Base-by-base conservation (phyloP, 495 filamentous ascomycete genomes). In the Hyphodiscus hymeniophilus region DNA sequence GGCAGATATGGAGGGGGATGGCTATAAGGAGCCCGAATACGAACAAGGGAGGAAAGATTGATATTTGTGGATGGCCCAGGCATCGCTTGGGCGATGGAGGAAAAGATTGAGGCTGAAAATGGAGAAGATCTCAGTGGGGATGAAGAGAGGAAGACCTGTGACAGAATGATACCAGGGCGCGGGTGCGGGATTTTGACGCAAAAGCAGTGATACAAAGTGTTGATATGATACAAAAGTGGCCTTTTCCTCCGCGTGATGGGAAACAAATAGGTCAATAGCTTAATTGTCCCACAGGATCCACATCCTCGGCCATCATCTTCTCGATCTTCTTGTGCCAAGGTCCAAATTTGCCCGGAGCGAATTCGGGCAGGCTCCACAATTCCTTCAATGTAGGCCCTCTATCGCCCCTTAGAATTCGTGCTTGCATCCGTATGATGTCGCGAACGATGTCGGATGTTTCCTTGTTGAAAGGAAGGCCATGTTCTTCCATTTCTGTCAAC, bases 401-500 rank as follows among this genome's bases (percentile, higher is more conserved):
- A 2, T 47, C 46, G 15, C 55, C 55, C 4, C 26, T 15, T 3
- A 12, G 5, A 26, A 52, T 45, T 7, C 23, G 31, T n/a, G 3
- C 21, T 15, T 52, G 51, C 1, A 41, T 26, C 18, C 20, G 48
- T 7, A 50, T 16, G 17, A 69, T 65, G 10, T 52, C 51, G 3
- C 56, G 11, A 3, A 90, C 52, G 12, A 89, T 52, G 0, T 54
- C 53, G 11, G 70, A 58, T 1, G 84, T 86, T n/a, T 67, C 68
- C 0, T 51, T 50, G 51, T 88, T 74, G 26, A 76, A 73, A 16
- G 76, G 75, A 20, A 91, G 61, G 7, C 85, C 87, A 1, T 70
- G 76, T 7, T 74, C 62, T 32, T 85, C 79, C 89, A 95, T 95
- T 62, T 95, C 87, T 34, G 69, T 63, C 6, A 94, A 64, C 3